Base-by-base conservation (phyloP, 805 yeast species). In the Helenozyma rhizophorensis region DNA sequence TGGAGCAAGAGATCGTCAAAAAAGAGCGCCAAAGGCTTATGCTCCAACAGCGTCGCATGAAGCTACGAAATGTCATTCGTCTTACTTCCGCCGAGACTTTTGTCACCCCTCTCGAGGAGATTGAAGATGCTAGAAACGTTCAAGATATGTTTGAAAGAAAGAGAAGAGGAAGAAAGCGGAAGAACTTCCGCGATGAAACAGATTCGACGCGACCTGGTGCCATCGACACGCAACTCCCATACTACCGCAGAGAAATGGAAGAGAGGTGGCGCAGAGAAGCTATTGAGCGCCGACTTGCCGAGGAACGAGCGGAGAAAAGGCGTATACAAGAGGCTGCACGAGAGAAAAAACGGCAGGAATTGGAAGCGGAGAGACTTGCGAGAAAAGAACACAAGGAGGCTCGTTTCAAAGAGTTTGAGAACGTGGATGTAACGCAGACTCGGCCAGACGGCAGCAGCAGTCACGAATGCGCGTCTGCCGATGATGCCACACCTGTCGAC, bases 1-100 rank as follows among this genome's bases (percentile, higher is more conserved):
- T 81, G 47, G 94, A 89, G 48, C 90, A 85, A 51, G 98, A 93
- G 54, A 64, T 82, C 25, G 80, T 77, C 28, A 80, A 86, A 48
- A 87, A 86, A 53, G 80, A 81, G 54, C 74, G 73, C 33, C 90
- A 89, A 50, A 65, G 89, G 35, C 86, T 82, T 27, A 60, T 83
- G 38, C 76, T 84, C 55, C 68, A 77, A 37, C 81, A 81, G 50
- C 76, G 71, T 47, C 74, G 89, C 42, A 65, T 65, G 25, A 77
- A 75, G 47, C 58, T 93, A 45, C 65, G 65, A 3, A 72, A 83
- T 33, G 77, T 80, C 8, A 52, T 87, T 9, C 63, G 86, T 28
- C 68, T 73, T 28, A 51, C 58, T 4, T 70, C 80, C 30, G 47
- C 52, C 27, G 72, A 72, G n/a, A 58, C 65, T 13, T 67, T 53